Percentiles rank a stretch among this genome's conserved stretches.
Evolutionary conservation across 768 basidiomycete species (phyloP).

Genomic region (Suillus ampliporus): DNA sequence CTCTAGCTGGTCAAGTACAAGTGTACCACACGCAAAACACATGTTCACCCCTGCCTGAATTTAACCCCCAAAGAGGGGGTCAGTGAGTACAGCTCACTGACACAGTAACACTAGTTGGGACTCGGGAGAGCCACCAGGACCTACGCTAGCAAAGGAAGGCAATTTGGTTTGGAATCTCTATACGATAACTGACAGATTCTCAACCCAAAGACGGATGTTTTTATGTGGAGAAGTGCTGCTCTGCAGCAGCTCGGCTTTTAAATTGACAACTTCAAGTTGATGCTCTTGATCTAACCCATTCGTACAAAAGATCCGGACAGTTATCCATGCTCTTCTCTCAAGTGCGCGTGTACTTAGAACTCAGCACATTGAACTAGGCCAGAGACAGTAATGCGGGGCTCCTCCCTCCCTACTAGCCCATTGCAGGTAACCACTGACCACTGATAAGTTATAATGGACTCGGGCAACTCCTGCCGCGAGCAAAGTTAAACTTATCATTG

Average conservation of each 20-base stretch:
- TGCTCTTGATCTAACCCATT: too few species aligned
- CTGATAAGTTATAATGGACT: background rate
- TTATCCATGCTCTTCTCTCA: background rate
- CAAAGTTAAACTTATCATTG: background rate
- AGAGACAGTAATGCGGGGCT: background rate
- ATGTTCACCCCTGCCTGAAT: background rate
- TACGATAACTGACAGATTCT: too few species aligned
- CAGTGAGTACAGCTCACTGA: background rate
- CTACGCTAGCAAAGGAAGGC: too few species aligned
- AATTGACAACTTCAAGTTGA: too few species aligned
- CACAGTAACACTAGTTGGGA: background rate
- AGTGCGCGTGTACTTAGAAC: background rate
- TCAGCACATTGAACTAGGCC: background rate
- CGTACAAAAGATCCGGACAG: too few species aligned
- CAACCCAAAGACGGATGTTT: too few species aligned
- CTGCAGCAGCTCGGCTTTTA: too few species aligned
- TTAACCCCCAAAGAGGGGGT: conserved; percentile 5
- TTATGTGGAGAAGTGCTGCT: too few species aligned
- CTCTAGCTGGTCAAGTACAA: background rate
- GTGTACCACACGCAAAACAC: background rate
- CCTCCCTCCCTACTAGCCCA: background rate
- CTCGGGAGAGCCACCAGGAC: too few species aligned
- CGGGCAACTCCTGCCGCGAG: background rate
- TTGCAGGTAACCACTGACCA: background rate
- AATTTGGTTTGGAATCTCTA: too few species aligned